phyloP scores from a whole-genome alignment of 345 rosid species.

The Salix exigua region DNA sequence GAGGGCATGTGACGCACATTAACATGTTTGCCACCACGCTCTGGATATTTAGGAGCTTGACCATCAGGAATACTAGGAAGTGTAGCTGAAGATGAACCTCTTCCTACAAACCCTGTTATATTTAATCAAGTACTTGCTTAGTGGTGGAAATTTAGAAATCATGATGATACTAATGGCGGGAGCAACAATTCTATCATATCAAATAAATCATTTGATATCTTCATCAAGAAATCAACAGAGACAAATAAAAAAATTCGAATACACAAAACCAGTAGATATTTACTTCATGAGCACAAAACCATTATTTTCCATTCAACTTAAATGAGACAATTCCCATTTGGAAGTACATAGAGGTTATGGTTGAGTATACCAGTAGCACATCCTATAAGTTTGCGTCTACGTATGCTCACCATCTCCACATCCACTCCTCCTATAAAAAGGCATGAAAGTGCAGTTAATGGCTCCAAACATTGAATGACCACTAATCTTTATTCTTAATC shows the following conservation, averaged over 20 bases:
- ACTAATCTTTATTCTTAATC: background rate
- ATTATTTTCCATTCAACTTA: background rate
- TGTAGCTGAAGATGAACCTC: conserved; percentile 7
- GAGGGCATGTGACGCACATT: background rate
- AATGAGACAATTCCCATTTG: background rate
- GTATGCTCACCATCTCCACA: conserved; percentile 26
- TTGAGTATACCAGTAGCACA: conserved; percentile 12
- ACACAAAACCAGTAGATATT: background rate
- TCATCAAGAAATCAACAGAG: background rate
- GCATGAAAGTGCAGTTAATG: background rate
- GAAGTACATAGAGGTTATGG: background rate
- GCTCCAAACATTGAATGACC: background rate
- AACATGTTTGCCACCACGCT: conserved; percentile 7
- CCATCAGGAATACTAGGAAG: conserved; percentile 4
- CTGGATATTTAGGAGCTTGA: conserved; percentile 1
- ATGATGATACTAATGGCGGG: background rate
- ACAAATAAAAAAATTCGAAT: background rate
- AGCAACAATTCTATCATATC: background rate
- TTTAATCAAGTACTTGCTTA: background rate
- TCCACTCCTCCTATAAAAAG: conserved; percentile 14
- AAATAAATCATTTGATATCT: background rate
- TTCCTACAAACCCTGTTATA: conserved; percentile 6
- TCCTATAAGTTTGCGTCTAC: conserved; percentile 21
- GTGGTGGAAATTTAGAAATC: background rate
- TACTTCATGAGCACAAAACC: background rate